phyloP scores from a whole-genome alignment of 192 early-diverging fungal genomes.

The Chytriomyces confervae region DNA sequence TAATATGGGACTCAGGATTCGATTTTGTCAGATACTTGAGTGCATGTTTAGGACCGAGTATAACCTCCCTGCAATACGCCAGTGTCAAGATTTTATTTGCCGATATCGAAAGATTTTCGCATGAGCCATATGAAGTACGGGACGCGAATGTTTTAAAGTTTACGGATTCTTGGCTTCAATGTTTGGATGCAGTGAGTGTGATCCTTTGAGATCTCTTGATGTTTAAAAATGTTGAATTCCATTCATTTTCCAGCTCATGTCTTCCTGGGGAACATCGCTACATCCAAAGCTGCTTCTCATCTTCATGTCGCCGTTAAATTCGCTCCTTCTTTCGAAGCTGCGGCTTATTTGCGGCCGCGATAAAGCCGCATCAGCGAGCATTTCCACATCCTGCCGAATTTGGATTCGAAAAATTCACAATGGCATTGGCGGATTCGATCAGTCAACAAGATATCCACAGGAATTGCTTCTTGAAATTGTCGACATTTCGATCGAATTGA shows the following conservation, averaged over 20 bases:
- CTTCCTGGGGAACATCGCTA: conserved; percentile 22
- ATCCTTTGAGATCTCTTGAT: not conserved
- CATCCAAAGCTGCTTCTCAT: conserved; percentile 5
- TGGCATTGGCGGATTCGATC: not conserved
- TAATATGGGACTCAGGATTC: not conserved
- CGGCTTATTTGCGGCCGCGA: not conserved
- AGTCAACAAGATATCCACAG: not conserved
- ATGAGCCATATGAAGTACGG: conserved; percentile 16
- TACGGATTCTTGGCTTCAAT: conserved; percentile 34
- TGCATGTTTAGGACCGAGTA: conserved; percentile 23
- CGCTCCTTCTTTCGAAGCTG: conserved; percentile 25
- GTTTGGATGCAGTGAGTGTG: conserved; percentile 33
- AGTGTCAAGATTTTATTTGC: conserved; percentile 24
- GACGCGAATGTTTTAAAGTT: conserved; percentile 6
- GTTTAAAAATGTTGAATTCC: no score
- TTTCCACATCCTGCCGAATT: not conserved
- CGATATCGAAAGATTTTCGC: conserved; percentile 25
- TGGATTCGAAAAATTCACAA: not conserved
- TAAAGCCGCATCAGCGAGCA: not conserved
- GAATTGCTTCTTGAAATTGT: conserved; percentile 7
- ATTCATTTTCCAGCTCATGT: conserved; percentile 8
- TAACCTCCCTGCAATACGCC: conserved; percentile 30
- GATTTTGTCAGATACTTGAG: conserved; percentile 45
- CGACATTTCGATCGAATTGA: not conserved
- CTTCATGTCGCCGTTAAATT: conserved; percentile 24